Percentiles rank a stretch among this genome's conserved stretches.
phyloP scores from a whole-genome alignment of 2,329 filamentous ascomycete genomes.

The Fusarium incarnatum region DNA sequence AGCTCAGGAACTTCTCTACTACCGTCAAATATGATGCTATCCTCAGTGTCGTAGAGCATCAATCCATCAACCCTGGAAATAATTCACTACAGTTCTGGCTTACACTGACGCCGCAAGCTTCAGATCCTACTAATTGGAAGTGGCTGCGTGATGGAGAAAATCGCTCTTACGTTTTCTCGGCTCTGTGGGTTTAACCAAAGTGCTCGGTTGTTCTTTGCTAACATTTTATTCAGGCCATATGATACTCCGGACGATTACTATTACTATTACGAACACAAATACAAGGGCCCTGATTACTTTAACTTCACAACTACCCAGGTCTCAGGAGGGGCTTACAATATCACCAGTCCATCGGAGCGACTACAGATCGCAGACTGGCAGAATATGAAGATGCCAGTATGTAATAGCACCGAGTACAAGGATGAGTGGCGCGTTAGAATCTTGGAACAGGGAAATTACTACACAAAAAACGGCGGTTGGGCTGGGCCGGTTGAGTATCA shows the following conservation, averaged over 20 bases:
- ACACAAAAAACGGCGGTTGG: no score
- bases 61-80: not conserved
- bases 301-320: not conserved
- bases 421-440: not conserved
- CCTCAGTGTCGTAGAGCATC: not conserved
- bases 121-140: not conserved
- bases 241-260: no score
- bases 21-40: not conserved
- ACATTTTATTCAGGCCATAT: not conserved
- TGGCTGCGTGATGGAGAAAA: not conserved
- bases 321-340: not conserved
- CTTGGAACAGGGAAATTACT: accelerated
- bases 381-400: not conserved
- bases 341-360: no score
- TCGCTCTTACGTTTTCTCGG: not conserved
- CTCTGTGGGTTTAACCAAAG: not conserved
- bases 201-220: not conserved
- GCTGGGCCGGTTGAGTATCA: not conserved
- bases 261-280: no score
- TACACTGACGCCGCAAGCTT: not conserved
- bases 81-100: constrained; percentile 6
- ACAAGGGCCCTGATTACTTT: not conserved
- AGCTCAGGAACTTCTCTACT: not conserved
- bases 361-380: not conserved
- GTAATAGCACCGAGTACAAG: not conserved